Conservation (phyloP, 2,329 filamentous ascomycete genomes). For the Fusarium ramigenum region DNA sequence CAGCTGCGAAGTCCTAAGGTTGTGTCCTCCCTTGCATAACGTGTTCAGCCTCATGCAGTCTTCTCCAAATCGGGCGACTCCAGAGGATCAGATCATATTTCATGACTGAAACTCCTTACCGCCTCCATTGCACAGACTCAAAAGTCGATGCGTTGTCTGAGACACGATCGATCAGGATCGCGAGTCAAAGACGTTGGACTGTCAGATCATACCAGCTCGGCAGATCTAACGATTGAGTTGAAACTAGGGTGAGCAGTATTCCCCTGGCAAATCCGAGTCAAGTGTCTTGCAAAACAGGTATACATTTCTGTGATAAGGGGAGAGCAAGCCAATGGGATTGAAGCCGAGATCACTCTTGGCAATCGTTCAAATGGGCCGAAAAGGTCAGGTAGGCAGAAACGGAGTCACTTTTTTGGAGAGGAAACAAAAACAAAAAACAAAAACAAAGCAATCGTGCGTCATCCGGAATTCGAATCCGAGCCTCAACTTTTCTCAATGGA, state of each 20-base stretch:
- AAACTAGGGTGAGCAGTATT: neutral
- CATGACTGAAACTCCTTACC: neutral
- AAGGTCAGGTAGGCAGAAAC: neutral
- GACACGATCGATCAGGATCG: neutral
- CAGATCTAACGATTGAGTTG: neutral
- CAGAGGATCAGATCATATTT: neutral
- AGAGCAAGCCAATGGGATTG: neutral
- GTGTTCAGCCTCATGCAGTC: neutral
- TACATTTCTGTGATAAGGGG: neutral
- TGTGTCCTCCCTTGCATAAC: neutral
- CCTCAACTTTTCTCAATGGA: conserved; percentile 25
- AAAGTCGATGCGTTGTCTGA: neutral
- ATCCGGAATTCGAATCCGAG: conserved; percentile 28
- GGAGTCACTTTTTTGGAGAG: neutral
- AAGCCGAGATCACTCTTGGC: neutral
- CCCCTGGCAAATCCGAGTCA: neutral
- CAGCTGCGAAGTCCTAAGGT: neutral
- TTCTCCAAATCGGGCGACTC: neutral
- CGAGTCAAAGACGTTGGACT: neutral
- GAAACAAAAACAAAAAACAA: neutral
- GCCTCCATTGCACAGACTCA: neutral
- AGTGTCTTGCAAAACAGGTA: neutral
- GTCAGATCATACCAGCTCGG: neutral
- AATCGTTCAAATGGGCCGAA: neutral
- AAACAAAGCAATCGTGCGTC: neutral